Evolutionary conservation across 352 stramenopile genomes (phyloP), one percentile per base, ranked within the genome.

Genomic region (Pythium coloratum): DNA sequence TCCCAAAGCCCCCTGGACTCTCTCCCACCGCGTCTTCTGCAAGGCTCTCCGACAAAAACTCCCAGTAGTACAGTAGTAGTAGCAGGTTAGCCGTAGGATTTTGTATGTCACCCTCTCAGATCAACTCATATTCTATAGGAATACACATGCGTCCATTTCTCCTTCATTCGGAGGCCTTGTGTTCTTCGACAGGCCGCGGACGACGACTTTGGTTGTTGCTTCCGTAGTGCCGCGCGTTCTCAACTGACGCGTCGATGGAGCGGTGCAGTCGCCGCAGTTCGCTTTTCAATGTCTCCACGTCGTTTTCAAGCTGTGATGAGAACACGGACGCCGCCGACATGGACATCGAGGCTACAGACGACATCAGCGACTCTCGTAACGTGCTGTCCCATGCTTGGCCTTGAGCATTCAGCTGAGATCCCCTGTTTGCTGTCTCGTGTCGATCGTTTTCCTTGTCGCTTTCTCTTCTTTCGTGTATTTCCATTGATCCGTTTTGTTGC

Each of bases 261-360:
- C 47, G 44, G 55, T 75, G 69, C 1, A 75, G 60, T 9, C 44
- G 69, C 7, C 64, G 62, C 5, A 75, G 38, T 28, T 75, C 69
- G 14, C 26, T 36, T 6, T 63, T 64, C 14, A 75, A 51, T 1
- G 54, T 65, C 8, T 75, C 38, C 3, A 75, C 42, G 38, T 75
- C 69, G 38, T 64, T 51, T 28, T 71, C 53, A 6, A 75, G 54
- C 20, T 66, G 53, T 6, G 46, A 66, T 3, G 69, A 75, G 32
- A 71, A 51, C 26, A 42, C 44, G 5, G 69, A 71, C 20, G 59
- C 54, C 46, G 62, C 55, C 18, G 62, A 75, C 32, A 66, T 51
- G 2, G 62, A 67, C 6, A 70, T 34, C 24, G 68, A 70, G 1
- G 38, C 50, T 3, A 67, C 34, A 3, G 61, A 73, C 40, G 67